Evolutionary conservation across 2,329 filamentous ascomycete genomes (phyloP).

Genomic region (Berkeleyomyces rouxiae): DNA sequence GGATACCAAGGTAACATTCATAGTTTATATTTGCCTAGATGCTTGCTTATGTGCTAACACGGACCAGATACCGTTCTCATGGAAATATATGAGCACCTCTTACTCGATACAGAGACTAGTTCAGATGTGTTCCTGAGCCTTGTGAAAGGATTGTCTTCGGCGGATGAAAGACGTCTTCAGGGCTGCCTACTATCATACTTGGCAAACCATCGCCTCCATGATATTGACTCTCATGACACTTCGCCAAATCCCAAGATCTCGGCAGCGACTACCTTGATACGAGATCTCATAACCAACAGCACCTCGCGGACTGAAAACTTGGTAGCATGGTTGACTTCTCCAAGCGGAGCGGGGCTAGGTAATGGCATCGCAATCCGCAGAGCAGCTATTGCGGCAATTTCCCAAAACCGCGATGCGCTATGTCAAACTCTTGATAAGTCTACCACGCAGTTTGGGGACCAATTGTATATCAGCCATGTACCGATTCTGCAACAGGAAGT

Average conservation of each 20-base stretch:
- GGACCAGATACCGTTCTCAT: conserved; percentile 7
- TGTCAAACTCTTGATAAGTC: conserved; percentile 47
- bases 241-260: conserved; percentile 25
- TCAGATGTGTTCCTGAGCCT: conserved; percentile 19
- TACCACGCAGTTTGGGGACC: conserved; percentile 63
- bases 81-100: conserved; percentile 22
- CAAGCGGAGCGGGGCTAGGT: conserved; percentile 48
- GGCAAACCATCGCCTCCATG: conserved; percentile 28
- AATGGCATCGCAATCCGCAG: conserved; percentile 49
- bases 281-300: conserved; percentile 30
- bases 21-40: not conserved
- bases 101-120: conserved; percentile 20
- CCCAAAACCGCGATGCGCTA: conserved; percentile 34
- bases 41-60: not conserved
- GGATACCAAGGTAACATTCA: conserved; percentile 49
- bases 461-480: conserved; percentile 71
- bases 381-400: conserved; percentile 43
- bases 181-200: conserved; percentile 24
- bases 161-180: conserved; percentile 17
- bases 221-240: conserved; percentile 20
- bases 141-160: not conserved
- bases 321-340: conserved; percentile 46
- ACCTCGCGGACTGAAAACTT: conserved; percentile 36
- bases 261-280: conserved; percentile 42
- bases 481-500: conserved; percentile 80